Percentiles rank a stretch among this genome's conserved stretches.
These are phyloP conservation scores for Epicoccum sorghinum DNA, from an alignment of 2,329 filamentous ascomycete genomes.

Conservation along the genomic window DNA sequence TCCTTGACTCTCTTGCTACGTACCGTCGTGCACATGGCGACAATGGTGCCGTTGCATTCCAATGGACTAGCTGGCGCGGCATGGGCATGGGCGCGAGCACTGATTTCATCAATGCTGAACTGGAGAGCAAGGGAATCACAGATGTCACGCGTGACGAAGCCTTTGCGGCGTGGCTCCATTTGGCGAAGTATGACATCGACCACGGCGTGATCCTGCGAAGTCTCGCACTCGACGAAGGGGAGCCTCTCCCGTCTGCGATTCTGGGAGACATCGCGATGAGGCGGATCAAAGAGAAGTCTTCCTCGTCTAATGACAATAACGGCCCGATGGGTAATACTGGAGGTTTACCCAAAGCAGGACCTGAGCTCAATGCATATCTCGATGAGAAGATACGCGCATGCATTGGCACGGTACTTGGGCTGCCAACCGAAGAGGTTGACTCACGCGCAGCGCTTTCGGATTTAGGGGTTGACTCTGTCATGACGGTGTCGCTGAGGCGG, in stretches of 20 bases:
- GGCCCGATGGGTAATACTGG: neutral
- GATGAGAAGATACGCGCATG: slow-evolving; percentile 38
- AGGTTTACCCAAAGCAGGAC: slow-evolving; percentile 11
- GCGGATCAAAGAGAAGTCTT: slow-evolving; percentile 7
- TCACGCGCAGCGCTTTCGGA: slow-evolving; percentile 41
- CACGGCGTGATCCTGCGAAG: slow-evolving; percentile 3
- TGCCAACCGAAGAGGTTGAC: slow-evolving; percentile 39
- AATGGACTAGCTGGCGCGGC: slow-evolving; percentile 4
- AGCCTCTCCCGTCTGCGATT: slow-evolving; percentile 4
- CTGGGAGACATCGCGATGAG: slow-evolving; percentile 3
- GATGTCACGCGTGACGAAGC: slow-evolving; percentile 4
- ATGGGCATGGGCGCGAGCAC: slow-evolving; percentile 6
- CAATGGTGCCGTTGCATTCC: slow-evolving; percentile 27
- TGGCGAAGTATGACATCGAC: slow-evolving; percentile 5
- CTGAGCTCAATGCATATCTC: slow-evolving; percentile 39
- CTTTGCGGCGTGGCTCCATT: neutral
- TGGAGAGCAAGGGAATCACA: slow-evolving; percentile 3
- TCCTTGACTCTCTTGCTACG: slow-evolving; percentile 28
- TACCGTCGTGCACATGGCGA: slow-evolving; percentile 40
- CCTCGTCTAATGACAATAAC: neutral
- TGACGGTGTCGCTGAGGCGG: slow-evolving; percentile 45
- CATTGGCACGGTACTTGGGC: slow-evolving; percentile 42
- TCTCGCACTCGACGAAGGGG: neutral
- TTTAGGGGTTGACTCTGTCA: slow-evolving; percentile 49
- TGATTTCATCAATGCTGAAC: slow-evolving; percentile 4